Evolutionary conservation across 1,284 basidiomycete genomes (phyloP), one percentile per base, ranked within the genome.

Genomic region (Microbotryum intermedium): DNA sequence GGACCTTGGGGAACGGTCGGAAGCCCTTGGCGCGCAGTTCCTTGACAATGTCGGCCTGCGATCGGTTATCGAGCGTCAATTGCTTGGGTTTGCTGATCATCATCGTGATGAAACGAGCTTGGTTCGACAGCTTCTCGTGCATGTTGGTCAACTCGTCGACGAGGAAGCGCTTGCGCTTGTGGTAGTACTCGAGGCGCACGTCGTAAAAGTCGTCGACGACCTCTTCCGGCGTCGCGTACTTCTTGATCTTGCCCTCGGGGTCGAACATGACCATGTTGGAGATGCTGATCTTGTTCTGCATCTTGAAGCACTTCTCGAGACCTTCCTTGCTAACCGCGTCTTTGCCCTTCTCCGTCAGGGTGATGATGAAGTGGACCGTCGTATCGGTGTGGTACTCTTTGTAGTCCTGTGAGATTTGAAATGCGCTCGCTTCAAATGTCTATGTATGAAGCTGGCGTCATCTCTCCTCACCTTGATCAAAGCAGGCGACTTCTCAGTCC

Each of bases 251-350:
- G 71, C 90, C 87, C 30, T 94, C 86, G 66, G 90, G 83, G 75
- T 97, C 93, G 75, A 99, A 99, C 75, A 90, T 91, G 10, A 98
- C 97, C 95, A 99, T 97, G 78, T 99, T 99, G 73, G 82, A 82
- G 10, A 91, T 97, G 72, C 81, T 87, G 73, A 97, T 77, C 72
- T 90, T 88, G 48, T 80, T 77, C 5, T 84, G 83, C 55, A 97
- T 77, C 77, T 94, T 97, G 84, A 99, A 97, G 73, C 84, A 89
- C 74, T 94, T 92, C 42, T 87, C 76, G 46, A 95, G 76, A 3
- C 94, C 94, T 73, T 97, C 90, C 58, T 83, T 82, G 71, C 92
- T 89, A 2, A 92, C 90, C 73, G 89, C 89, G 69, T 87, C 82
- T 68, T 95, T 81, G 57, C 87, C 87, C 69, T 86, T 87, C 54